Evolutionary conservation across 345 rosid genomes (phyloP).

Genomic region (Boechera stricta): DNA sequence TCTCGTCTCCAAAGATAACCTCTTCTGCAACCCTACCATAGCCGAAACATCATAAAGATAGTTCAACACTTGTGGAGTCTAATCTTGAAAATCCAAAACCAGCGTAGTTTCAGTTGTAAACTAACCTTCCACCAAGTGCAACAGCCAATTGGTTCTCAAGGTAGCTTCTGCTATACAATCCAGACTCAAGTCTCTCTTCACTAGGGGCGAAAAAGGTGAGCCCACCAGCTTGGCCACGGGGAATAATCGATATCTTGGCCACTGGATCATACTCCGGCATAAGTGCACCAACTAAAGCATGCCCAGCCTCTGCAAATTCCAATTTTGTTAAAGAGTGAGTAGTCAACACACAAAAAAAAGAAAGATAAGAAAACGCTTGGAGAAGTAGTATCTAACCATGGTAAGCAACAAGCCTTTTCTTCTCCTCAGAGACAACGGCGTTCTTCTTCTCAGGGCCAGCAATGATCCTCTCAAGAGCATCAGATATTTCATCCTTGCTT

Average conservation of each 20-base stretch:
- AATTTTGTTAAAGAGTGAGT: background rate
- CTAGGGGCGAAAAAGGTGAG: conserved; percentile 97
- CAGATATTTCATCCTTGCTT: conserved; percentile 95
- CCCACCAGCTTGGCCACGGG: conserved; percentile 99
- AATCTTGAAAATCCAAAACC: background rate
- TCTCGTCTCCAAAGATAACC: conserved; percentile 85
- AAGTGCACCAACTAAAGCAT: conserved; percentile 93
- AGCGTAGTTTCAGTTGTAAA: background rate
- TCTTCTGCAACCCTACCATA: conserved; percentile 85
- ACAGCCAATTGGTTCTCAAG: conserved; percentile 98
- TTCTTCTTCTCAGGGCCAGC: conserved; percentile 99
- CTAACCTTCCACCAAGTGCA: conserved; percentile 97
- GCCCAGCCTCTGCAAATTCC: conserved; percentile 81
- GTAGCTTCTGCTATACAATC: conserved; percentile 95
- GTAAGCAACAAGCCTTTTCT: conserved; percentile 89
- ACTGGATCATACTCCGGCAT: conserved; percentile 99
- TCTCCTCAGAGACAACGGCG: conserved; percentile 92
- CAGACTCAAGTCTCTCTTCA: conserved; percentile 97
- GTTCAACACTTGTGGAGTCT: background rate
- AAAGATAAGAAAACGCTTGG: background rate
- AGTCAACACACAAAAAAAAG: background rate
- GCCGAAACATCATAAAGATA: conserved; percentile 1
- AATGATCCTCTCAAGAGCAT: conserved; percentile 97
- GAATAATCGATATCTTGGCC: conserved; percentile 95
- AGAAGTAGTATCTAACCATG: conserved; percentile 59